Percentiles rank a stretch among this genome's conserved stretches.
Evolutionary conservation across 2,329 filamentous ascomycete species (phyloP).

Genomic region (Colletotrichum cuscutae): DNA sequence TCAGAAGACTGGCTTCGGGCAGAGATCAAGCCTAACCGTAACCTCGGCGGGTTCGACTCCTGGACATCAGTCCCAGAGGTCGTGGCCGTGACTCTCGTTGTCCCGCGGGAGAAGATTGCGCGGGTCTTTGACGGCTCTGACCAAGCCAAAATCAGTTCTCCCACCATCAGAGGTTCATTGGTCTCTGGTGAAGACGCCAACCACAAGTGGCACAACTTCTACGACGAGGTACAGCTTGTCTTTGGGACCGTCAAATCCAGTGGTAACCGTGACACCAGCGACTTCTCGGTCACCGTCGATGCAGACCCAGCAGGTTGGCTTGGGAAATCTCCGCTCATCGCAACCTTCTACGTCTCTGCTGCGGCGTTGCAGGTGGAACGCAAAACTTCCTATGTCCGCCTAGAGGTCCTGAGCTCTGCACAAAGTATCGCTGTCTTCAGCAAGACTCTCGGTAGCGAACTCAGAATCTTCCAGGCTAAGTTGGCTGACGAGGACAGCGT

Average conservation of each 20-base stretch:
- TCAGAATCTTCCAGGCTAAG: constrained; percentile 46
- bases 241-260: constrained; percentile 49
- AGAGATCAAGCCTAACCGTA: constrained; percentile 35
- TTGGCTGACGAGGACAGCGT: constrained; percentile 44
- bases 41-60: constrained; percentile 43
- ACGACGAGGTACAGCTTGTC: constrained; percentile 51
- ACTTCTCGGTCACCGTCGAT: constrained; percentile 45
- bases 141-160: constrained; percentile 37
- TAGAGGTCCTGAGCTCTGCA: constrained; percentile 43
- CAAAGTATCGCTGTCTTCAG: constrained; percentile 40
- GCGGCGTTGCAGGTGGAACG: constrained; percentile 47
- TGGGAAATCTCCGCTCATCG: constrained; percentile 51
- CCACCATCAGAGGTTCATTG: constrained; percentile 44
- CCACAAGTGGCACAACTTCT: constrained; percentile 48
- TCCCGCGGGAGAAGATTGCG: constrained; percentile 44
- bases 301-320: constrained; percentile 49
- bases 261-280: constrained; percentile 41
- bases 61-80: constrained; percentile 50
- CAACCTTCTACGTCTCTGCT: constrained; percentile 53
- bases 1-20: constrained; percentile 44
- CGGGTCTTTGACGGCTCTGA: constrained; percentile 39
- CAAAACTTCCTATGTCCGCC: constrained; percentile 42
- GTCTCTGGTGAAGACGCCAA: constrained; percentile 38
- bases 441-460: constrained; percentile 38
- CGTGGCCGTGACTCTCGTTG: constrained; percentile 49